Evolutionary conservation across 2,329 filamentous ascomycete species (phyloP).

Genomic region (Apiospora koreana): DNA sequence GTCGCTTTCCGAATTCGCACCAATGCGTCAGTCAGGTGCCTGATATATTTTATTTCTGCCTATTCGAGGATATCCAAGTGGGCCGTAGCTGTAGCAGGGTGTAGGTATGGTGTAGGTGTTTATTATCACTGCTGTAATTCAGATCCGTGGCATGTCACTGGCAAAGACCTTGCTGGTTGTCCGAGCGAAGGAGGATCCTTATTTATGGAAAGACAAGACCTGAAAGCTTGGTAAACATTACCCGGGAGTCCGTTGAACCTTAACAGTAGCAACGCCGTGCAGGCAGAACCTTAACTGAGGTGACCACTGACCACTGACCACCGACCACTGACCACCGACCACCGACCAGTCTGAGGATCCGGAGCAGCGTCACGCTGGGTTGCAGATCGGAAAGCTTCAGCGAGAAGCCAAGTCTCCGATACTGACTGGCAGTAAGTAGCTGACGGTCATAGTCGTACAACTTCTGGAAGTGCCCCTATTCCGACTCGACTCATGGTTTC

Average conservation of each 20-base stretch:
- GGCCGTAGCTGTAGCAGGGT: neutral
- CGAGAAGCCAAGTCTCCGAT: neutral
- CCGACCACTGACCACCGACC: no score
- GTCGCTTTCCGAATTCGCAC: neutral
- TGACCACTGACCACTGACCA: no score
- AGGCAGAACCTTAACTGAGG: neutral
- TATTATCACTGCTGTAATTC: neutral
- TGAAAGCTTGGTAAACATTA: neutral
- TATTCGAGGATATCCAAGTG: neutral
- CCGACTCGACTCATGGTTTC: neutral
- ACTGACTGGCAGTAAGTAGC: no score
- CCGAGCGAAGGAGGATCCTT: neutral
- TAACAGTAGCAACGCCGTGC: neutral
- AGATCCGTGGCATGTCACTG: neutral
- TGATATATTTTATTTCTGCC: neutral
- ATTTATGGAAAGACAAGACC: neutral
- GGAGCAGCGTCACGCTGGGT: neutral
- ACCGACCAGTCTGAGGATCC: neutral
- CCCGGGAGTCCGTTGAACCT: neutral
- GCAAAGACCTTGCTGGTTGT: neutral
- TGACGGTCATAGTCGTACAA: neutral
- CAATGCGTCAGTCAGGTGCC: neutral
- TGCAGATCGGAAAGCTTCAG: slow-evolving; percentile 3
- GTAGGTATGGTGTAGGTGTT: neutral
- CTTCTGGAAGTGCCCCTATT: neutral